Evolutionary conservation across 768 basidiomycete species (phyloP).

Genomic region (Mycena floridula): DNA sequence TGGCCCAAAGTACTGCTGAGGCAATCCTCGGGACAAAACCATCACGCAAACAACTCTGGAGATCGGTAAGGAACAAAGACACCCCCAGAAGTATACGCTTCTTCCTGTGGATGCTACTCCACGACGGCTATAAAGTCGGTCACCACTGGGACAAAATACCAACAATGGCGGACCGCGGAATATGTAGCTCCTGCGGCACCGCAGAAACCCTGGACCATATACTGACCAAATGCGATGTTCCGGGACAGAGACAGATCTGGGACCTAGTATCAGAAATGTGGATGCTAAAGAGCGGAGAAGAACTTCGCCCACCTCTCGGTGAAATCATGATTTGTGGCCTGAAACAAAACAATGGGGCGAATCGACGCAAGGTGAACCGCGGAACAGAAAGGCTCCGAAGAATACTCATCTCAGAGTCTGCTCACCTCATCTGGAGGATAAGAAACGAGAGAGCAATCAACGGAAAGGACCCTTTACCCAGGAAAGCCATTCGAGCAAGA

Average conservation of each 20-base stretch:
- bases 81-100: constrained; percentile 4
- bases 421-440: constrained; percentile 23
- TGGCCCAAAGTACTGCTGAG: not conserved
- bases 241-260: constrained; percentile 19
- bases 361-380: constrained; percentile 1
- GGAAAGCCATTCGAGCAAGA: constrained; percentile 4
- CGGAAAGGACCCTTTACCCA: constrained; percentile 3
- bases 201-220: constrained; percentile 25
- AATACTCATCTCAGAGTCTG: constrained; percentile 21
- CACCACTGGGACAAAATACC: constrained; percentile 11
- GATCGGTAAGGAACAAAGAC: constrained; percentile 4
- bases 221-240: constrained; percentile 16
- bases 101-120: constrained; percentile 15
- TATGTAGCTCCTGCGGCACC: constrained; percentile 9
- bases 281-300: constrained; percentile 8
- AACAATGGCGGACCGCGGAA: not conserved
- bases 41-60: constrained; percentile 11
- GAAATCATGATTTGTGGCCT: constrained; percentile 14
- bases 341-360: not conserved
- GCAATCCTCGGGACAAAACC: not conserved
- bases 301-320: constrained; percentile 9
- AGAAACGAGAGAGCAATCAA: constrained; percentile 20
- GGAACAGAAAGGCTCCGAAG: constrained; percentile 12
- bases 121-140: constrained; percentile 9
- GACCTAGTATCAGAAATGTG: constrained; percentile 12